Percentiles rank a stretch among this genome's conserved stretches.
These are phyloP conservation scores for Monilinia fructigena DNA, from an alignment of 2,329 filamentous ascomycete genomes.

Conservation along the genomic window DNA sequence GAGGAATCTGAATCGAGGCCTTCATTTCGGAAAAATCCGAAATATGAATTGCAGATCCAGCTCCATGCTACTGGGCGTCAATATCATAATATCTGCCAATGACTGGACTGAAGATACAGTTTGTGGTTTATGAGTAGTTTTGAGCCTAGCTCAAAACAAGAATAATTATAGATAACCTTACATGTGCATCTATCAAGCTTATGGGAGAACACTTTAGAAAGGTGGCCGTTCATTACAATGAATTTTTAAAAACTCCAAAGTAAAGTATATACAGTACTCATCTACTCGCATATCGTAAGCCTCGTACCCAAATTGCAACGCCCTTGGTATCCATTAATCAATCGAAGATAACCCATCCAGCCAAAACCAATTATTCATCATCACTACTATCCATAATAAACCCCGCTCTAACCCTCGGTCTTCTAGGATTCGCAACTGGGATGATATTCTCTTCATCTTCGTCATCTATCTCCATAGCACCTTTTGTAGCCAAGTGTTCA, in stretches of 20 bases:
- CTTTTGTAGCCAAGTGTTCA: conserved; percentile 21
- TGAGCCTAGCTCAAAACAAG: neutral
- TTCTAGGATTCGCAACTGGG: conserved; percentile 38
- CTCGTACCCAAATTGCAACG: neutral
- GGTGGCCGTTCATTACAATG: neutral
- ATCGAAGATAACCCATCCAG: neutral
- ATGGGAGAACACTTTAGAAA: neutral
- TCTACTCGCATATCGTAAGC: neutral
- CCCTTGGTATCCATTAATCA: conserved; percentile 21
- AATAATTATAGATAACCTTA: neutral
- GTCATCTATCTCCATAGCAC: conserved; percentile 32
- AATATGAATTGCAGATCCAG: no score
- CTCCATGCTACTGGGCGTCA: no score
- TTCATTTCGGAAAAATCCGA: no score
- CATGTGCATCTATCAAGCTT: neutral
- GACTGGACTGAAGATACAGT: no score
- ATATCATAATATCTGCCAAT: no score
- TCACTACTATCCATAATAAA: conserved; percentile 62
- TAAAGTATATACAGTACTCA: neutral
- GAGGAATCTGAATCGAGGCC: no score
- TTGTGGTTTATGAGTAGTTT: no score
- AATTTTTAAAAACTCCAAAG: neutral
- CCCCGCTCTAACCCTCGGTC: conserved; percentile 48
- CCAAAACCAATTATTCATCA: conserved; percentile 35
- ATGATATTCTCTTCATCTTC: conserved; percentile 47